phyloP scores from a whole-genome alignment of 148 eudicot species.

The Amaranthus cruentus region DNA sequence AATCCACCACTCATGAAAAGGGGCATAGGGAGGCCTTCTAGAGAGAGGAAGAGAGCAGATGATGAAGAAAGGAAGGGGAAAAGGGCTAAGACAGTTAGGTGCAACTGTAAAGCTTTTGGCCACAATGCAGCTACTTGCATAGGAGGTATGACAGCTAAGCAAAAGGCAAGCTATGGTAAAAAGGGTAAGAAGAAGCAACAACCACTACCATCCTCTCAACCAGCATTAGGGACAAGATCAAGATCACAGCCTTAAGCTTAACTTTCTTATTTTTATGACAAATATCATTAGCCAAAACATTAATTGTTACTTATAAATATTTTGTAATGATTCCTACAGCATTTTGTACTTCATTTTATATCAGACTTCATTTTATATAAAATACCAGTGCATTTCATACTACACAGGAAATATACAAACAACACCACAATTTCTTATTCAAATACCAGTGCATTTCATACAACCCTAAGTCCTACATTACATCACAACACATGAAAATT shows the following conservation, averaged over 20 bases:
- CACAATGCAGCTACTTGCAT: not conserved
- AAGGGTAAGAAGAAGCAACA: not conserved
- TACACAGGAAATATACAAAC: too few relatives aligned
- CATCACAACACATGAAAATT: too few relatives aligned
- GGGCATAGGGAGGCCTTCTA: not conserved
- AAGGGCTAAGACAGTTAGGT: not conserved
- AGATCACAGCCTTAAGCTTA: not conserved
- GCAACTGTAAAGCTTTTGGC: constrained; percentile 2
- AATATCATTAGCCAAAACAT: not conserved
- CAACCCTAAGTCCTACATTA: too few relatives aligned
- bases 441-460: too few relatives aligned
- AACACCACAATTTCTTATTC: too few relatives aligned
- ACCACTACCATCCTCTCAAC: not conserved
- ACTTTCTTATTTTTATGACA: too few relatives aligned
- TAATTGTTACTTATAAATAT: too few relatives aligned
- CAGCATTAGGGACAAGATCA: not conserved
- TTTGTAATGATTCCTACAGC: too few relatives aligned
- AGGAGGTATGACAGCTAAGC: not conserved
- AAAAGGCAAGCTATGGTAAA: not conserved
- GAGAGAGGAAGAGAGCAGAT: not conserved
- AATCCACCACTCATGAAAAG: not conserved
- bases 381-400: too few relatives aligned
- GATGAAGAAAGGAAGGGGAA: not conserved
- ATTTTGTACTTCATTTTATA: too few relatives aligned
- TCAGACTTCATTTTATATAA: too few relatives aligned